phyloP scores from a whole-genome alignment of 1,284 basidiomycete species.

The Irpex lacteus region DNA sequence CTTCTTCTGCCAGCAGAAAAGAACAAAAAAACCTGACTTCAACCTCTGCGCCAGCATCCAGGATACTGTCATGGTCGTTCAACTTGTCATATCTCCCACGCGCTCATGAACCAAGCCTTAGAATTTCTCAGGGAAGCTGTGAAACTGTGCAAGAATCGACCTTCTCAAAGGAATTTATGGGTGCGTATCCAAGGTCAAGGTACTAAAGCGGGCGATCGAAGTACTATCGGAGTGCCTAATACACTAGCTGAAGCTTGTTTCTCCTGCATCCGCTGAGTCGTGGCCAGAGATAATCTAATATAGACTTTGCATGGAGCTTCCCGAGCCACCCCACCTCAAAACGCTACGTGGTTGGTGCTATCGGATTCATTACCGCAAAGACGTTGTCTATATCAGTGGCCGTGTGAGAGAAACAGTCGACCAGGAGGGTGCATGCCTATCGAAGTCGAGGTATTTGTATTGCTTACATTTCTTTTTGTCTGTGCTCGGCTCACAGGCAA shows the following conservation, averaged over 20 bases:
- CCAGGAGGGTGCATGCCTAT: background rate
- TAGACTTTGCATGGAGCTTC: background rate
- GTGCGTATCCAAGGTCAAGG: background rate
- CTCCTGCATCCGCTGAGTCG: background rate
- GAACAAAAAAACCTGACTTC: too few species aligned
- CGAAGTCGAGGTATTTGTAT: background rate
- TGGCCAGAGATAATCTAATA: background rate
- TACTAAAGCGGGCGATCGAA: background rate
- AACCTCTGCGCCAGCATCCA: too few species aligned
- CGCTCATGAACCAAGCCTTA: too few species aligned
- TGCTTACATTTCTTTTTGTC: background rate
- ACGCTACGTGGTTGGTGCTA: background rate
- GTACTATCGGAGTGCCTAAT: background rate
- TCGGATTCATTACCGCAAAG: background rate
- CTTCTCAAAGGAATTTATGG: too few species aligned
- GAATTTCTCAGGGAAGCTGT: too few species aligned
- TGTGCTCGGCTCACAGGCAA: background rate
- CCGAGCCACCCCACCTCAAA: background rate
- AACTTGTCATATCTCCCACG: too few species aligned
- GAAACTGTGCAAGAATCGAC: too few species aligned
- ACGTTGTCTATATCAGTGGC: background rate
- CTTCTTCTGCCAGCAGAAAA: too few species aligned
- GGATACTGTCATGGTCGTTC: too few species aligned
- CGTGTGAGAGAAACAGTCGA: background rate
- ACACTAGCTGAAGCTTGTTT: background rate